Percentiles rank a stretch among this genome's conserved stretches.
Conservation (phyloP, 1,284 basidiomycete genomes). For the Mycena citricolor region DNA sequence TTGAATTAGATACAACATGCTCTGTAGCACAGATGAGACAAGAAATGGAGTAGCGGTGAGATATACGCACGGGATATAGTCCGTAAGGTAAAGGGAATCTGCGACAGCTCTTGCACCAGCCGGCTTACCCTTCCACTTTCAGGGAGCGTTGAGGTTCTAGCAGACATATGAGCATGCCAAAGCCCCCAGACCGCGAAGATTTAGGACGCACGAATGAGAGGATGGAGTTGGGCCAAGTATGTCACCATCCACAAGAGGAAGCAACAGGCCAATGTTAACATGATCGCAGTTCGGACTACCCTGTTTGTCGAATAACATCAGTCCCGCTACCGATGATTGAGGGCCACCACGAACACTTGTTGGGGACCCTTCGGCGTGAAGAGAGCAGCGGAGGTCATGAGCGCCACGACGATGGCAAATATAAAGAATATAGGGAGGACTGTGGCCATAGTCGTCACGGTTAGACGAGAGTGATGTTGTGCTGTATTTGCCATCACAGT, state of each 20-base stretch:
- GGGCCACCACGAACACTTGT: constrained; percentile 68
- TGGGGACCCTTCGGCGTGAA: constrained; percentile 82
- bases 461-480: constrained; percentile 5
- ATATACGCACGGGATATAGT: too few species aligned
- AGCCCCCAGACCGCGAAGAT: too few species aligned
- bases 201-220: constrained; percentile 76
- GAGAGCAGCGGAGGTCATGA: constrained; percentile 69
- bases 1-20: too few species aligned
- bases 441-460: constrained; percentile 45
- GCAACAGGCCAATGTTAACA: constrained; percentile 77
- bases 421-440: constrained; percentile 54
- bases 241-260: constrained; percentile 96
- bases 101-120: too few species aligned
- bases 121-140: too few species aligned
- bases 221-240: constrained; percentile 89
- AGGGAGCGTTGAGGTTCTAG: too few species aligned
- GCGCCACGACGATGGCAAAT: constrained; percentile 54
- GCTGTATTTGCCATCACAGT: too few species aligned
- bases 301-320: constrained; percentile 40
- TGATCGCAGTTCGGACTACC: constrained; percentile 74
- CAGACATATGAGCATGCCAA: too few species aligned
- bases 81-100: too few species aligned
- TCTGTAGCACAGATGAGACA: too few species aligned
- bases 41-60: too few species aligned
- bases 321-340: constrained; percentile 3